Percentiles rank a stretch among this genome's conserved stretches.
These are phyloP conservation scores for Periconia macrospinosa DNA, from an alignment of 2,329 filamentous ascomycete species.

Conservation along the genomic window DNA sequence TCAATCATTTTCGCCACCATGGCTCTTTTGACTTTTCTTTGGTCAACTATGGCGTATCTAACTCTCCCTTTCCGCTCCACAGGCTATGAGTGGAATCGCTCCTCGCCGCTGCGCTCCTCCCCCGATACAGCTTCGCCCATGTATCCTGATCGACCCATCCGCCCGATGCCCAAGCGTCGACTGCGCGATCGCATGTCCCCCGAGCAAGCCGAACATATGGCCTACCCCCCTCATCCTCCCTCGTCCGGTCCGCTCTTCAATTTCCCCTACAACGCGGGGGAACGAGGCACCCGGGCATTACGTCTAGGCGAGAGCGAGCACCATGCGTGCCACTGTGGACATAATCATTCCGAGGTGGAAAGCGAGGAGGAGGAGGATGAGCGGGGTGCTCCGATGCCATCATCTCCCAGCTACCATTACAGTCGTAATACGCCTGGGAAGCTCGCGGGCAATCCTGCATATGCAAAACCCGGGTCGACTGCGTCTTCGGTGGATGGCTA, in stretches of 20 bases:
- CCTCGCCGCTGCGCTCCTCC: conserved; percentile 43
- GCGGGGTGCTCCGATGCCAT: conserved; percentile 44
- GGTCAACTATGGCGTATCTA: conserved; percentile 33
- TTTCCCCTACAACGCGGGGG: conserved; percentile 56
- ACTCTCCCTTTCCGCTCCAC: conserved; percentile 35
- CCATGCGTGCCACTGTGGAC: conserved; percentile 49
- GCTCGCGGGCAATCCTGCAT: conserved; percentile 32
- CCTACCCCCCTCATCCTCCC: conserved; percentile 76
- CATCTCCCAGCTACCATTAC: conserved; percentile 45
- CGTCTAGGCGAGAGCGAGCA: conserved; percentile 57
- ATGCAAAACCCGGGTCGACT: conserved; percentile 56
- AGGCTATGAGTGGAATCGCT: conserved; percentile 47
- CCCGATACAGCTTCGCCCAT: conserved; percentile 77
- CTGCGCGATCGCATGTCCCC: conserved; percentile 85
- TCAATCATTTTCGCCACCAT: conserved; percentile 9
- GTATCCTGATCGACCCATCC: conserved; percentile 88
- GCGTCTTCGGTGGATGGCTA: conserved; percentile 82
- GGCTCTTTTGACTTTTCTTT: conserved; percentile 13
- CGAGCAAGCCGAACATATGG: conserved; percentile 79
- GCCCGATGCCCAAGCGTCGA: conserved; percentile 85
- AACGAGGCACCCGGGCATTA: conserved; percentile 29
- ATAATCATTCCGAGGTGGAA: conserved; percentile 54
- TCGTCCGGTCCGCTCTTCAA: conserved; percentile 75
- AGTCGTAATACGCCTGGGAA: conserved; percentile 31
- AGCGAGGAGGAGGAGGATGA: conserved; percentile 61